These are phyloP conservation scores for Fusarium cicatricum DNA, from an alignment of 2,329 filamentous ascomycete species.

Conservation along the genomic window DNA sequence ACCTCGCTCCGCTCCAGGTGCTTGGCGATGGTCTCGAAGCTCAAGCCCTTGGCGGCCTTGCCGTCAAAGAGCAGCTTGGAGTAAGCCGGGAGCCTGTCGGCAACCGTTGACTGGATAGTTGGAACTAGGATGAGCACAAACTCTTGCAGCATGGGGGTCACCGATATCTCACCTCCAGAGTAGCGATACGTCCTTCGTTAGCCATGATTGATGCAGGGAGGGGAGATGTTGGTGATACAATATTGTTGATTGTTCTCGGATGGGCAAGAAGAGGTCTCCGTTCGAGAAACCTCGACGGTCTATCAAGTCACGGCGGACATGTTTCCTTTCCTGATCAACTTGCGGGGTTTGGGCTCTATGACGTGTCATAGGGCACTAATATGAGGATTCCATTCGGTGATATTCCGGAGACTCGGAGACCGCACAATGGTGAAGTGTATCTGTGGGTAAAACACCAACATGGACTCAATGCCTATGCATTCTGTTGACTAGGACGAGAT, in stretches of 20 bases:
- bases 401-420: constrained; percentile 42
- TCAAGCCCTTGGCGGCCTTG: constrained; percentile 78
- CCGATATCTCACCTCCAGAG: constrained; percentile 49
- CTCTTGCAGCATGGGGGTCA: background rate
- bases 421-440: constrained; percentile 5
- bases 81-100: constrained; percentile 73
- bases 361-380: constrained; percentile 28
- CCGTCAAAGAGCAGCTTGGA: constrained; percentile 74
- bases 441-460: constrained; percentile 8
- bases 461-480: background rate
- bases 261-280: constrained; percentile 2
- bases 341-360: constrained; percentile 39
- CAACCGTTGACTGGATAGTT: constrained; percentile 65
- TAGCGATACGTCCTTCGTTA: constrained; percentile 41
- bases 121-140: constrained; percentile 26
- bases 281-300: background rate
- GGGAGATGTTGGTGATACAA: constrained; percentile 1
- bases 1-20: constrained; percentile 82
- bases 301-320: constrained; percentile 27
- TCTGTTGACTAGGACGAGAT: background rate
- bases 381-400: constrained; percentile 36
- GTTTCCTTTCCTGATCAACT: constrained; percentile 26
- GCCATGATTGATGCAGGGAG: constrained; percentile 26
- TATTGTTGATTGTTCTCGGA: constrained; percentile 9
- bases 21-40: constrained; percentile 80